Evolutionary conservation across 2,329 filamentous ascomycete genomes (phyloP).

Genomic region (Fusarium dlaminii): DNA sequence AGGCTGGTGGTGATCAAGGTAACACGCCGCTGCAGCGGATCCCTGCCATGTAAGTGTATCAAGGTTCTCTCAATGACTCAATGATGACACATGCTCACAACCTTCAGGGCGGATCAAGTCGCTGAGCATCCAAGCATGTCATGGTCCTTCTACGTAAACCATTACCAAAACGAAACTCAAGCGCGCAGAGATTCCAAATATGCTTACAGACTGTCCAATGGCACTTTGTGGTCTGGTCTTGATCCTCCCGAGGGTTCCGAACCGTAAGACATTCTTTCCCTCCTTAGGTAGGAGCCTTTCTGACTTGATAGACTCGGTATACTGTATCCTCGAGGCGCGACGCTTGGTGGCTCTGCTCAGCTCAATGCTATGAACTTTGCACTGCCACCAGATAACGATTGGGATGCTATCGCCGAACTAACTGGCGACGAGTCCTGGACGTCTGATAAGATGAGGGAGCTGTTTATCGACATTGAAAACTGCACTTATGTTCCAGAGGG

Average conservation of each 20-base stretch:
- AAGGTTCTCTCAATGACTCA: fast-evolving
- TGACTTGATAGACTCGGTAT: conserved; percentile 4
- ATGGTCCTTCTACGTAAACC: conserved; percentile 70
- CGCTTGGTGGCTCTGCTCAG: conserved; percentile 28
- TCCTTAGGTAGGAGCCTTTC: fast-evolving
- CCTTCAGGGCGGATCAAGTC: background rate
- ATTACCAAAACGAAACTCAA: conserved; percentile 54
- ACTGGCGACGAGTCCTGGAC: conserved; percentile 56
- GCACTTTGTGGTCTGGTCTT: conserved; percentile 31
- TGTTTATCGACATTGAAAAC: conserved; percentile 54
- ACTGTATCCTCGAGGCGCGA: conserved; percentile 36
- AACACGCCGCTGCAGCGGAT: conserved; percentile 16
- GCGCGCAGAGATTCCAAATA: conserved; percentile 34
- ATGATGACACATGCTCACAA: too few relatives aligned
- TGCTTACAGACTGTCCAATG: conserved; percentile 30
- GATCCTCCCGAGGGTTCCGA: conserved; percentile 46
- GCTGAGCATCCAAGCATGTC: conserved; percentile 31
- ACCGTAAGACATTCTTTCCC: background rate
- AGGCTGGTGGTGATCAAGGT: conserved; percentile 65
- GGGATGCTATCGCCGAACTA: conserved; percentile 49
- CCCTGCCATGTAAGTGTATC: background rate
- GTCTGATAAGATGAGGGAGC: conserved; percentile 51
- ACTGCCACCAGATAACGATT: conserved; percentile 24
- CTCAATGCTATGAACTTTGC: conserved; percentile 36
- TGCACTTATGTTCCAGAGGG: conserved; percentile 51